Conservation (phyloP, 2,329 filamentous ascomycete species). For the Calycina marina region DNA sequence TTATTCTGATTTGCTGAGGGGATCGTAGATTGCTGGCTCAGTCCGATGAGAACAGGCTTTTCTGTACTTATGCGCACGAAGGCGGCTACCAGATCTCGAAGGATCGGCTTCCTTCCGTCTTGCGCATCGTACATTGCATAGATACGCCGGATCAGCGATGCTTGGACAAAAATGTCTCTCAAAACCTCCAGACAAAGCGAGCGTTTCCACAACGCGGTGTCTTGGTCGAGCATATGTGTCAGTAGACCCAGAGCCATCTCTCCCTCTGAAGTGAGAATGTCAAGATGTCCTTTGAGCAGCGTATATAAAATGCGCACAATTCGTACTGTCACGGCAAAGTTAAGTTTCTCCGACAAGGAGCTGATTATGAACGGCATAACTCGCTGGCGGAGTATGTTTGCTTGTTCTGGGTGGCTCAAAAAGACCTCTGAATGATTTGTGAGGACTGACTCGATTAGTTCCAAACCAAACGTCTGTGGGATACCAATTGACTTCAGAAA, state of each 20-base stretch:
- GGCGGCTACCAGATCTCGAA: conserved; percentile 70
- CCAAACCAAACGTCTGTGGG: conserved; percentile 70
- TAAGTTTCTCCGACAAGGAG: conserved; percentile 60
- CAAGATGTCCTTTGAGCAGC: conserved; percentile 63
- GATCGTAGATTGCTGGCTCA: conserved; percentile 77
- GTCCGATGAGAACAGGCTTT: conserved; percentile 74
- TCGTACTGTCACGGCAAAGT: conserved; percentile 71
- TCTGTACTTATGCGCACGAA: conserved; percentile 91
- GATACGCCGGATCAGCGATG: conserved; percentile 62
- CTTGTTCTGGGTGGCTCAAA: conserved; percentile 62
- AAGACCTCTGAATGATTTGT: conserved; percentile 77
- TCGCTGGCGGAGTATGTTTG: conserved; percentile 58
- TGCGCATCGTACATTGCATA: conserved; percentile 67
- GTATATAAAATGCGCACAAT: conserved; percentile 73
- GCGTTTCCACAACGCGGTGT: conserved; percentile 72
- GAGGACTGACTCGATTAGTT: conserved; percentile 82
- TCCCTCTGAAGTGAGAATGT: conserved; percentile 61
- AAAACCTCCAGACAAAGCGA: conserved; percentile 86
- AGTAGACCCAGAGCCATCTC: conserved; percentile 70
- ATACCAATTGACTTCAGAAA: conserved; percentile 70
- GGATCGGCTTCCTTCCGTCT: conserved; percentile 56
- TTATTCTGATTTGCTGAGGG: conserved; percentile 46
- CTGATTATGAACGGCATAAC: conserved; percentile 75
- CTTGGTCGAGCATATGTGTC: conserved; percentile 78
- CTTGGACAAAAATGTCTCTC: conserved; percentile 70